Conservation (phyloP, 345 rosid genomes). For the Citropsis articulata region DNA sequence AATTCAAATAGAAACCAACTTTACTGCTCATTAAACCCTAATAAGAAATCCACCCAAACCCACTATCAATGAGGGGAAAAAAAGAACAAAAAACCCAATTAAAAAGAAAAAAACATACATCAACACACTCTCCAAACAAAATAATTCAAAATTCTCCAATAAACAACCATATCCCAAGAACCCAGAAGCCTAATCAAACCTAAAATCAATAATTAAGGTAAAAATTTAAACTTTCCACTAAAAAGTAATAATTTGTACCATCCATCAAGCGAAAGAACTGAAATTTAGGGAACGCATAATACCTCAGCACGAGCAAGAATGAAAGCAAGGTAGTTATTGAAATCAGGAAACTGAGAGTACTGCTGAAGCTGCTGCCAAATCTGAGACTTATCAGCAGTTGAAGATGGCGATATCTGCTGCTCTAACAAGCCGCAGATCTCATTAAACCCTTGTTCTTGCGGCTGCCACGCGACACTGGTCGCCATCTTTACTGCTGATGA, state of each 20-base stretch:
- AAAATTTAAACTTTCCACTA: not conserved
- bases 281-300: not conserved
- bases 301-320: constrained; percentile 92
- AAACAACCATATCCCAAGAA: not conserved
- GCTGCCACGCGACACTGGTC: constrained; percentile 66
- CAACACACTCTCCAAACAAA: not conserved
- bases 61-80: not conserved
- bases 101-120: not conserved
- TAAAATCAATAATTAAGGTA: not conserved
- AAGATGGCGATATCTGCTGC: constrained; percentile 88
- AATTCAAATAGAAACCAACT: not conserved
- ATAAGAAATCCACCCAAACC: not conserved
- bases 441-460: constrained; percentile 72
- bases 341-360: constrained; percentile 91
- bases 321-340: constrained; percentile 92
- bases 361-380: constrained; percentile 92
- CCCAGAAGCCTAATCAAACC: constrained; percentile 5
- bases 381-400: constrained; percentile 82
- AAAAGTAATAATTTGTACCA: not conserved
- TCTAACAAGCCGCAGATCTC: constrained; percentile 85
- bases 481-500: constrained; percentile 32
- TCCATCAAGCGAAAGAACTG: not conserved
- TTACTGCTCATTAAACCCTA: constrained; percentile 3
- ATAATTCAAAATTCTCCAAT: not conserved
- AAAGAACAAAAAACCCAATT: not conserved